Evolutionary conservation across 805 yeast genomes (phyloP).

Genomic region (Ogataea naganishii): DNA sequence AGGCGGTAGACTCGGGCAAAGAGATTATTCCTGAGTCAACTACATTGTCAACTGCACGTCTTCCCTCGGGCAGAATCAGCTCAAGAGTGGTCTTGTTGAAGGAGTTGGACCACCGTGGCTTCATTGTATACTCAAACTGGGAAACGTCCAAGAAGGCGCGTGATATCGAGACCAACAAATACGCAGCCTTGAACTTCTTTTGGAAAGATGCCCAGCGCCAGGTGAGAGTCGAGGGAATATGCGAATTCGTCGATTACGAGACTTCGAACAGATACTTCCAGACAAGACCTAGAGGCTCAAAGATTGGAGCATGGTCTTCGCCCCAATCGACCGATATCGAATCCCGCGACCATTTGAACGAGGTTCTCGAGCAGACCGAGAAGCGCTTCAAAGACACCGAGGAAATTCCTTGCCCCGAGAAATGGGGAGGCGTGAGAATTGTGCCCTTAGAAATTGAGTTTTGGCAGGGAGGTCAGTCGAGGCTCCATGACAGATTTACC

Average conservation of each 20-base stretch:
- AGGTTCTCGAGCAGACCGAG: slow-evolving; percentile 35
- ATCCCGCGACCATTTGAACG: slow-evolving; percentile 57
- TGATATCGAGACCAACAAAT: slow-evolving; percentile 64
- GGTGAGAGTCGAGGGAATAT: slow-evolving; percentile 83
- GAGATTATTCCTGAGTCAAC: slow-evolving; percentile 73
- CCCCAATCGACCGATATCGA: slow-evolving; percentile 67
- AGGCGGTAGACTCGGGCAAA: slow-evolving; percentile 45
- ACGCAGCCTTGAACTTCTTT: slow-evolving; percentile 80
- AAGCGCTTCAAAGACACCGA: slow-evolving; percentile 55
- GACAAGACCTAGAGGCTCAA: slow-evolving; percentile 87
- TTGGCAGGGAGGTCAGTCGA: slow-evolving; percentile 92
- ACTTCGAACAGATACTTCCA: slow-evolving; percentile 71
- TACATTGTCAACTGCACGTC: slow-evolving; percentile 80
- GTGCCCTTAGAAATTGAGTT: slow-evolving; percentile 89
- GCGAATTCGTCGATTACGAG: slow-evolving; percentile 65
- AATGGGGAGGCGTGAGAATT: slow-evolving; percentile 91
- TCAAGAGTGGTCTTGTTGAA: slow-evolving; percentile 80
- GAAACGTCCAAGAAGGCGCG: slow-evolving; percentile 70
- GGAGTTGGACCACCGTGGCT: slow-evolving; percentile 80
- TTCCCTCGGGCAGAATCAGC: slow-evolving; percentile 88
- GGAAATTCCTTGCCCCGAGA: slow-evolving; percentile 82
- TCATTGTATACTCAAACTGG: slow-evolving; percentile 89
- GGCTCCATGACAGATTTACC: slow-evolving; percentile 84
- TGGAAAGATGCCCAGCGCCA: slow-evolving; percentile 91
- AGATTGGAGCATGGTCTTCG: slow-evolving; percentile 95